Percentiles rank a stretch among this genome's conserved stretches.
Evolutionary conservation across 1,284 basidiomycete species (phyloP).

Genomic region (Volvariella volvacea): DNA sequence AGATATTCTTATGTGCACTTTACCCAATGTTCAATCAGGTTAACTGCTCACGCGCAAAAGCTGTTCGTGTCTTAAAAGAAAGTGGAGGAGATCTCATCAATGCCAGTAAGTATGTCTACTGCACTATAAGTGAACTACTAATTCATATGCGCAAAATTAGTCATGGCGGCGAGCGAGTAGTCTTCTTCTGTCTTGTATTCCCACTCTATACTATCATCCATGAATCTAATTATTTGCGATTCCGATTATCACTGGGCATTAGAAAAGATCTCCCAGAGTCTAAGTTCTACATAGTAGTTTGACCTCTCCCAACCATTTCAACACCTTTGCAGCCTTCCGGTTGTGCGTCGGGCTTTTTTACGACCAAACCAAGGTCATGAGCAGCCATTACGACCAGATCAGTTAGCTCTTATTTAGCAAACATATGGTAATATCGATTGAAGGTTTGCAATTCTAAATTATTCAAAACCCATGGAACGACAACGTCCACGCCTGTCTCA

Average conservation of each 20-base stretch:
- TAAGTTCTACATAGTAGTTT: conserved; percentile 73
- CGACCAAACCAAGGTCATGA: conserved; percentile 42
- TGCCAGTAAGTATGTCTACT: conserved; percentile 64
- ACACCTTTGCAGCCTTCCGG: conserved; percentile 32
- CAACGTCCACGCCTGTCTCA: conserved; percentile 13
- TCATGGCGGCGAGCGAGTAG: conserved; percentile 74
- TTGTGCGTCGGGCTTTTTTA: conserved; percentile 29
- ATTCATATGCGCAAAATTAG: conserved; percentile 22
- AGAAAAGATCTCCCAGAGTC: conserved; percentile 41
- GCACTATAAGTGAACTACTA: not conserved
- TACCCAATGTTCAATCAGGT: conserved; percentile 15
- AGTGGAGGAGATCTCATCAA: conserved; percentile 91
- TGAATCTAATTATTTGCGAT: conserved; percentile 16
- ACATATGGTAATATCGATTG: conserved; percentile 93
- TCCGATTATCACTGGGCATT: conserved; percentile 11
- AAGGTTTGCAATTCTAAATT: conserved; percentile 39
- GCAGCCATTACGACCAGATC: conserved; percentile 61
- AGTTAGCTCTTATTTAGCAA: conserved; percentile 70
- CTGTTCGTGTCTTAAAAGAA: conserved; percentile 82
- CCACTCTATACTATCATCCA: conserved; percentile 18
- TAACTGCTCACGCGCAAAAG: conserved; percentile 80
- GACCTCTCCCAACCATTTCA: conserved; percentile 80
- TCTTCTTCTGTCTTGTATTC: conserved; percentile 14
- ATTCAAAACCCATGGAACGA: conserved; percentile 15
- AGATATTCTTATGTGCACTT: not conserved